phyloP scores from a whole-genome alignment of 2,329 filamentous ascomycete genomes.

The Arthrobotrys iridis region DNA sequence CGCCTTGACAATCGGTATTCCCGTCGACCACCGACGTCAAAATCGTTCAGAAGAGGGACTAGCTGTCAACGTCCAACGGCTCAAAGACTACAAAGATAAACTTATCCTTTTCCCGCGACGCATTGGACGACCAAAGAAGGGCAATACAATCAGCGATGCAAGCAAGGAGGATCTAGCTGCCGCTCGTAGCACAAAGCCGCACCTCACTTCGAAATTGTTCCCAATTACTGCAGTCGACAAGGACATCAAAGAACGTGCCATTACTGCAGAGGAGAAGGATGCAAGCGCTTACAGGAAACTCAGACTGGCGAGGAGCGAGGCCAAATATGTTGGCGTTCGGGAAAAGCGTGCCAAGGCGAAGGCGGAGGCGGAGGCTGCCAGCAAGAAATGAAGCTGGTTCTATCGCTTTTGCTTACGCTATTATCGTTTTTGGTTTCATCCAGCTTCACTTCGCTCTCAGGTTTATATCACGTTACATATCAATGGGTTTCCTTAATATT shows the following conservation, averaged over 20 bases:
- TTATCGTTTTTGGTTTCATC: background rate
- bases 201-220: conserved; percentile 64
- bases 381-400: conserved; percentile 78
- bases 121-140: conserved; percentile 91
- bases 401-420: background rate
- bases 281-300: conserved; percentile 88
- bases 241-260: conserved; percentile 66
- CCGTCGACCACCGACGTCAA: conserved; percentile 94
- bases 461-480: conserved; percentile 18
- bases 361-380: conserved; percentile 78
- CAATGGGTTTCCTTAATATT: conserved; percentile 22
- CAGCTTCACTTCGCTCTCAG: conserved; percentile 21
- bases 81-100: conserved; percentile 96
- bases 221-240: conserved; percentile 68
- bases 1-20: conserved; percentile 94
- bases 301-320: conserved; percentile 83
- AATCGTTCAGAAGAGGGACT: conserved; percentile 97
- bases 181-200: conserved; percentile 68
- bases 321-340: conserved; percentile 80
- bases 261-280: conserved; percentile 78
- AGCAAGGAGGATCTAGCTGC: conserved; percentile 82
- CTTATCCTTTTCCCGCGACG: conserved; percentile 98
- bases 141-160: no score
- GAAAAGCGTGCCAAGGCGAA: conserved; percentile 94
- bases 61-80: conserved; percentile 92